phyloP scores from a whole-genome alignment of 441 rosid species.

The Syzygium syzygioides region DNA sequence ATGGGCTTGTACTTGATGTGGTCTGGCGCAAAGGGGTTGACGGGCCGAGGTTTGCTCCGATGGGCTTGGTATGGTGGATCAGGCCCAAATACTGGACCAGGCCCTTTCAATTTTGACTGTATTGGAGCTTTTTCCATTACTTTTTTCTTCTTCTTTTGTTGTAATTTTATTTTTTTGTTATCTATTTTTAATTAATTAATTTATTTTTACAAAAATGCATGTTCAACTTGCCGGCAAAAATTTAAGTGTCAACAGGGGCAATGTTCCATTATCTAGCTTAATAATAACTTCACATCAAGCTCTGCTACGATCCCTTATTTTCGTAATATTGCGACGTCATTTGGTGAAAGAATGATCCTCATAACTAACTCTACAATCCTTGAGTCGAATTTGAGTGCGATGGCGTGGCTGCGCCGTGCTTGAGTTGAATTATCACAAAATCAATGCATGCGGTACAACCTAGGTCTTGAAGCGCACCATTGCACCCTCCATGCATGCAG shows the following conservation, averaged over 20 bases:
- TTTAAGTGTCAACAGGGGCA: neutral
- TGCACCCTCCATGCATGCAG: fast-evolving
- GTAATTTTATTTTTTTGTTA: too few species aligned
- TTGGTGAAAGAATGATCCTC: neutral
- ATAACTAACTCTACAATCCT: neutral
- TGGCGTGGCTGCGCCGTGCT: neutral
- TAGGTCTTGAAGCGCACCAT: neutral
- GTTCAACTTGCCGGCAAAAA: neutral
- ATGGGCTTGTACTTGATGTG: too few species aligned
- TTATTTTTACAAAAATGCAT: neutral
- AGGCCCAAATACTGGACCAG: too few species aligned
- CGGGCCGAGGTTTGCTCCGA: too few species aligned
- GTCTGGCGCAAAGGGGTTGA: too few species aligned
- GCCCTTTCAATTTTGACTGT: neutral
- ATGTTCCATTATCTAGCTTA: neutral
- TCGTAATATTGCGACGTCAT: neutral
- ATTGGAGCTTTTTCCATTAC: too few species aligned
- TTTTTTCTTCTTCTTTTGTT: too few species aligned
- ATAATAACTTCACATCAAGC: neutral
- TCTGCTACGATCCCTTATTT: neutral
- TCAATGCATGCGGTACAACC: neutral
- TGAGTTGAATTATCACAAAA: neutral
- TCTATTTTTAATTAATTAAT: too few species aligned
- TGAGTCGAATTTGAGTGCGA: neutral
- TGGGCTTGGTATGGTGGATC: too few species aligned